A percentile compares a stretch with the other conserved stretches of the same genome.
Conservation (phyloP, 768 basidiomycete species). For the Boletus eberwhitei region DNA sequence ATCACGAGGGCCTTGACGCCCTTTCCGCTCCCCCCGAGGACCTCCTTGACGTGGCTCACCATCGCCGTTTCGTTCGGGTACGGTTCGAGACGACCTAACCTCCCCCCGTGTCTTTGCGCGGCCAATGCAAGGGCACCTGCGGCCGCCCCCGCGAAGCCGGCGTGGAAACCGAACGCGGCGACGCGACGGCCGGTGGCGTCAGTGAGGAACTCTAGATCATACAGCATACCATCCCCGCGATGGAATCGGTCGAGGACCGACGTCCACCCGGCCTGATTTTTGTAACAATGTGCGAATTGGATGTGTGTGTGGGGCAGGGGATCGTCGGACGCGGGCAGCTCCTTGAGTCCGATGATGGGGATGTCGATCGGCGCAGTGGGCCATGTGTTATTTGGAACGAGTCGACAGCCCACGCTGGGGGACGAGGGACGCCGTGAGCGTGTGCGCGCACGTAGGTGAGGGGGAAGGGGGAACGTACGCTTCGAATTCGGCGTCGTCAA, state of each 20-base stretch:
- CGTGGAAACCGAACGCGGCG: conserved; percentile 97
- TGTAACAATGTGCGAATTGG: conserved; percentile 98
- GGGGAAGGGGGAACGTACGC: conserved; percentile 58
- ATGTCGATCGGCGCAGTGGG: conserved; percentile 66
- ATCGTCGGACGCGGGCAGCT: conserved; percentile 78
- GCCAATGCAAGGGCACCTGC: conserved; percentile 82
- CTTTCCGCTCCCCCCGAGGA: conserved; percentile 64
- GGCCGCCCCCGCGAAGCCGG: conserved; percentile 97
- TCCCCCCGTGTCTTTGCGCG: conserved; percentile 55
- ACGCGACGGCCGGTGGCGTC: conserved; percentile 84
- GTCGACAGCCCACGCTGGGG: conserved; percentile 80
- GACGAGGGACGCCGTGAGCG: neutral
- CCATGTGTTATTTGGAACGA: conserved; percentile 90
- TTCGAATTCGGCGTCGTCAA: conserved; percentile 90
- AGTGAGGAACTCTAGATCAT: conserved; percentile 94
- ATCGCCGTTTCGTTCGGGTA: conserved; percentile 83
- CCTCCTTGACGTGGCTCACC: conserved; percentile 67
- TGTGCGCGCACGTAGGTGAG: neutral
- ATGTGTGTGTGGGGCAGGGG: conserved; percentile 94
- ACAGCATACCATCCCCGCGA: conserved; percentile 78
- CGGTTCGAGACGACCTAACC: conserved; percentile 69
- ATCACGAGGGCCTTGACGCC: conserved; percentile 88
- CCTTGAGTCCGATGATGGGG: conserved; percentile 94
- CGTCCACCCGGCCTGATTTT: conserved; percentile 91
- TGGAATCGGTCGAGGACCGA: conserved; percentile 82